Conservation (phyloP, 805 yeast genomes). For the Ogataea saltuana region DNA sequence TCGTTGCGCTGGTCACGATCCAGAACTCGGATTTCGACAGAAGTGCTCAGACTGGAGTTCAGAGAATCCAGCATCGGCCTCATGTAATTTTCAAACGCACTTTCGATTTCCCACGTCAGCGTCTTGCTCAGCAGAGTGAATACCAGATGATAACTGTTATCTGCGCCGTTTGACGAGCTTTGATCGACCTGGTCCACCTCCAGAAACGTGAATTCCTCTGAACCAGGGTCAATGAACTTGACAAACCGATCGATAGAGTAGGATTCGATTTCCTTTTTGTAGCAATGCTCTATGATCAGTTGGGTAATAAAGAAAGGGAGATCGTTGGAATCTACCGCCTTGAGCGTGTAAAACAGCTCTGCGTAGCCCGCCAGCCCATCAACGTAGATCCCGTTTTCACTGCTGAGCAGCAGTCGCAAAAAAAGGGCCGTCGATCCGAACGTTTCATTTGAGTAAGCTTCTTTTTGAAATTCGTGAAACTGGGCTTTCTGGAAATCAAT, state of each 20-base stretch:
- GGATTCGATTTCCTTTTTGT: slow-evolving; percentile 27
- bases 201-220: slow-evolving; percentile 8
- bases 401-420: slow-evolving; percentile 20
- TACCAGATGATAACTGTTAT: slow-evolving; percentile 5
- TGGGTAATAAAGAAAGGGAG: slow-evolving; percentile 52
- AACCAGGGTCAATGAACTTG: slow-evolving; percentile 9
- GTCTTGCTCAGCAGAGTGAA: slow-evolving; percentile 19
- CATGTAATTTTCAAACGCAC: slow-evolving; percentile 20
- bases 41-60: slow-evolving; percentile 12
- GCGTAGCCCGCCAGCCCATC: slow-evolving; percentile 27
- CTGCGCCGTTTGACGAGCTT: not conserved
- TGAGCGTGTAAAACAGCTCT: slow-evolving; percentile 37
- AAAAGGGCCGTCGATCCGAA: slow-evolving; percentile 24
- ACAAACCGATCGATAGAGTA: slow-evolving; percentile 28
- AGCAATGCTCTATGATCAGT: slow-evolving; percentile 34
- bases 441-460: slow-evolving; percentile 2
- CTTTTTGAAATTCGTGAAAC: slow-evolving; percentile 8
- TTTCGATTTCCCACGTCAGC: slow-evolving; percentile 21
- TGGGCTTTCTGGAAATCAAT: slow-evolving; percentile 25
- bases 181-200: slow-evolving; percentile 14
- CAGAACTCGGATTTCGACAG: slow-evolving; percentile 9
- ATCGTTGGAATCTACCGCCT: slow-evolving; percentile 47
- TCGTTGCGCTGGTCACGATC: not conserved
- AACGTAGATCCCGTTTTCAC: slow-evolving; percentile 32
- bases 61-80: slow-evolving; percentile 11